A percentile compares a stretch with the other conserved stretches of the same genome.
These are phyloP conservation scores for Podaxis sp. DNA, from an alignment of 768 basidiomycete genomes.

Conservation along the genomic window DNA sequence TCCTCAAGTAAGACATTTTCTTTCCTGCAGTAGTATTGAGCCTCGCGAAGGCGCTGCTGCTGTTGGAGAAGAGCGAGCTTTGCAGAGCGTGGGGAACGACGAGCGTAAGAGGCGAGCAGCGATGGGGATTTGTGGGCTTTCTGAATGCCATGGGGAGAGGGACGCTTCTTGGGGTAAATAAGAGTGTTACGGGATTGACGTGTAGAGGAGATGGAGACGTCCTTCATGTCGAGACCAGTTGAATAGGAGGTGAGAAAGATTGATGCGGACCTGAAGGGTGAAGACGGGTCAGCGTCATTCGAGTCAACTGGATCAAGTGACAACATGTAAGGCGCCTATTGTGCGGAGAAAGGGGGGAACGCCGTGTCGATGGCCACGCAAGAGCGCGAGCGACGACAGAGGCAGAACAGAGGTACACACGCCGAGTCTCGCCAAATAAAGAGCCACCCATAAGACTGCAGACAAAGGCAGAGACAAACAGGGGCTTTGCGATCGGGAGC, in stretches of 20 bases:
- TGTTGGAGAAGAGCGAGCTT: constrained; percentile 55
- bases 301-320: constrained; percentile 24
- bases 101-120: constrained; percentile 48
- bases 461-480: constrained; percentile 8
- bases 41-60: constrained; percentile 69
- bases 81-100: constrained; percentile 66
- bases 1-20: constrained; percentile 86
- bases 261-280: constrained; percentile 41
- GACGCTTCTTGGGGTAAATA: constrained; percentile 83
- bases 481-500: constrained; percentile 4
- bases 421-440: neutral
- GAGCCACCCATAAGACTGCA: constrained; percentile 1
- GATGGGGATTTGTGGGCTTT: constrained; percentile 65
- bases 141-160: constrained; percentile 76
- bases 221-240: constrained; percentile 70
- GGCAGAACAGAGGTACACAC: neutral
- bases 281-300: constrained; percentile 26
- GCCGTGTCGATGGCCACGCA: constrained; percentile 5
- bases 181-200: constrained; percentile 61
- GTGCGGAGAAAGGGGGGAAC: constrained; percentile 19
- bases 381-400: neutral
- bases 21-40: constrained; percentile 65
- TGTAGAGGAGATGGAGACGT: constrained; percentile 58
- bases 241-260: constrained; percentile 43
- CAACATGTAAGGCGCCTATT: constrained; percentile 23